Percentiles rank a stretch among this genome's conserved stretches.
These are phyloP conservation scores for Ophiostoma ips DNA, from an alignment of 2,329 filamentous ascomycete species.

Conservation along the genomic window DNA sequence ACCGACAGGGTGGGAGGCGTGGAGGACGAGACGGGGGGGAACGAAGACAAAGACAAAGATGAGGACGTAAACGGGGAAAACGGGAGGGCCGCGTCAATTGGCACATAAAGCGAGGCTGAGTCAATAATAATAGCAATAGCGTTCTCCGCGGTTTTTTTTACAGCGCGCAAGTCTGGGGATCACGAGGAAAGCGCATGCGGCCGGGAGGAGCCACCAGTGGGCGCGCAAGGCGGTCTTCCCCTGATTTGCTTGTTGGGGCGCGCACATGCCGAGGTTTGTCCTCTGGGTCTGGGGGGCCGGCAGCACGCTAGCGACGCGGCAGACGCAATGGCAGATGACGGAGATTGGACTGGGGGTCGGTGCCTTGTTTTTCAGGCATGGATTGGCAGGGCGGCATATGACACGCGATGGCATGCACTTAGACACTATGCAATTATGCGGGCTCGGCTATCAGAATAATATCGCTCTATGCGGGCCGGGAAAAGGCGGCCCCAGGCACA, in stretches of 20 bases:
- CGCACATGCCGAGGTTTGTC: slow-evolving; percentile 8
- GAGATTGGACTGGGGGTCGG: not conserved
- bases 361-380: not conserved
- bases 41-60: not conserved
- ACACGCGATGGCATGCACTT: not conserved
- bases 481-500: not conserved
- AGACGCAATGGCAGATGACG: not conserved
- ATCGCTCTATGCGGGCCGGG: not conserved
- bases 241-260: too few species aligned
- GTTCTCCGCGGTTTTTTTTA: too few species aligned
- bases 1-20: not conserved
- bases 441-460: too few species aligned
- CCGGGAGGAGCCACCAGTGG: too few species aligned
- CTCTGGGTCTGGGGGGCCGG: not conserved
- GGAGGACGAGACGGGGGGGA: not conserved
- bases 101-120: slow-evolving; percentile 1
- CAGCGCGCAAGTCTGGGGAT: not conserved
- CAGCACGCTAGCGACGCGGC: not conserved
- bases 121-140: too few species aligned
- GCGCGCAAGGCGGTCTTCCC: too few species aligned
- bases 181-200: too few species aligned
- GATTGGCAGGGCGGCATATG: too few species aligned
- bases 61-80: not conserved
- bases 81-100: not conserved
- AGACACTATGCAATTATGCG: not conserved